A percentile compares a stretch with the other conserved stretches of the same genome.
Conservation (phyloP, 2,329 filamentous ascomycete genomes). For the Aspergillus novofumigatus region DNA sequence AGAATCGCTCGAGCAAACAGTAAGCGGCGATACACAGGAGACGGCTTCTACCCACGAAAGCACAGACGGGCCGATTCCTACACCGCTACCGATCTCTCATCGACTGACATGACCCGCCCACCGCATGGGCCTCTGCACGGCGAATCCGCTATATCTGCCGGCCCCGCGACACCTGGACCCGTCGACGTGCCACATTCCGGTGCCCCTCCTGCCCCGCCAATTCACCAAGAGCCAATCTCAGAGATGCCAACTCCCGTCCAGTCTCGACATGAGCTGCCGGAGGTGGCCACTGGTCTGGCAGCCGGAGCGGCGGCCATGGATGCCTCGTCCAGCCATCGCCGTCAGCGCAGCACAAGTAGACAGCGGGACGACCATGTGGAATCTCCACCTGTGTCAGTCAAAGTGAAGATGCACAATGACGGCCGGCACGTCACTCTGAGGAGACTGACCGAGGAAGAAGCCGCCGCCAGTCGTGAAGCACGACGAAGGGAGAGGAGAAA, state of each 20-base stretch:
- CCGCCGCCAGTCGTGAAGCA: slow-evolving; percentile 55
- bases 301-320: slow-evolving; percentile 31
- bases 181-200: slow-evolving; percentile 28
- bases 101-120: slow-evolving; percentile 32
- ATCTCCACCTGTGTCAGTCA: slow-evolving; percentile 60
- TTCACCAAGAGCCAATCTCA: slow-evolving; percentile 36
- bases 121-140: slow-evolving; percentile 27
- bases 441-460: slow-evolving; percentile 59
- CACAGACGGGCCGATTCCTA: slow-evolving; percentile 29
- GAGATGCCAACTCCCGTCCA: slow-evolving; percentile 23
- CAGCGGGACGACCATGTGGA: slow-evolving; percentile 43
- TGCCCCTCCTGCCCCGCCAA: slow-evolving; percentile 39
- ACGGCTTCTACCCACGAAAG: slow-evolving; percentile 47
- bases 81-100: slow-evolving; percentile 35
- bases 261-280: slow-evolving; percentile 18
- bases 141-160: slow-evolving; percentile 31
- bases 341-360: slow-evolving; percentile 28
- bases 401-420: slow-evolving; percentile 62
- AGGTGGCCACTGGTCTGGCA: slow-evolving; percentile 28
- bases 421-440: slow-evolving; percentile 60
- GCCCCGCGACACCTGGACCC: slow-evolving; percentile 27
- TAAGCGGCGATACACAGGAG: slow-evolving; percentile 65
- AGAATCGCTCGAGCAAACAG: slow-evolving; percentile 50
- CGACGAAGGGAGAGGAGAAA: slow-evolving; percentile 44
- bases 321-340: slow-evolving; percentile 26